phyloP scores from a whole-genome alignment of 1,284 basidiomycete genomes.

The Cryptococcus sp. region DNA sequence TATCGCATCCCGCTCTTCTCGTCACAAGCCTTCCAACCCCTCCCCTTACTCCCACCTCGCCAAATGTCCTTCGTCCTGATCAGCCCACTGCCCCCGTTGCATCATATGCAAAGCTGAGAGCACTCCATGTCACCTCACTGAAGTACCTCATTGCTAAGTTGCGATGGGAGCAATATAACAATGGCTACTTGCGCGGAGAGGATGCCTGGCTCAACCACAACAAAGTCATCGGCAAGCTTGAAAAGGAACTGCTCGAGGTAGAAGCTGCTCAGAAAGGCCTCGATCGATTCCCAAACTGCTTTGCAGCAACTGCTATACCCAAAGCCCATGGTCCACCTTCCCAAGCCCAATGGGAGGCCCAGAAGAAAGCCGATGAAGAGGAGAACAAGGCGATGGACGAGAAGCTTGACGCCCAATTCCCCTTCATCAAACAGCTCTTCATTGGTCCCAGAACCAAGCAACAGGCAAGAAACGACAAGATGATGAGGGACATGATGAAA shows the following conservation, averaged over 20 bases:
- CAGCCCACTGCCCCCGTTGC: conserved; percentile 9
- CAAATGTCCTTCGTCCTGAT: conserved; percentile 1
- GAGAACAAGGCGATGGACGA: conserved; percentile 17
- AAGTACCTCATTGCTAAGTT: conserved; percentile 29
- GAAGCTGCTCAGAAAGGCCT: conserved; percentile 27
- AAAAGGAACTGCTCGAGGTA: conserved; percentile 24
- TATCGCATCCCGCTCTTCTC: conserved; percentile 15
- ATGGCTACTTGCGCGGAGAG: conserved; percentile 24
- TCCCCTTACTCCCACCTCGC: conserved; percentile 11
- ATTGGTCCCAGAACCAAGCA: conserved; percentile 35
- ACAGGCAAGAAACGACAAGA: conserved; percentile 23
- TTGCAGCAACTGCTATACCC: conserved; percentile 17
- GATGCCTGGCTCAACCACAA: conserved; percentile 27
- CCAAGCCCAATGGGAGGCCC: conserved; percentile 18
- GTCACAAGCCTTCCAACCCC: conserved; percentile 11
- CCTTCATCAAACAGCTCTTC: conserved; percentile 29
- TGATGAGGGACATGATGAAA: conserved; percentile 21
- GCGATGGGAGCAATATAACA: conserved; percentile 31
- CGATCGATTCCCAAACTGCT: conserved; percentile 25
- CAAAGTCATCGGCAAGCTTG: conserved; percentile 23
- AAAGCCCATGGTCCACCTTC: conserved; percentile 27
- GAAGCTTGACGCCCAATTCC: conserved; percentile 23
- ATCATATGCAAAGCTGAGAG: conserved; percentile 27
- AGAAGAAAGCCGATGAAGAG: conserved; percentile 11
- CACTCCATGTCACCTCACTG: conserved; percentile 23